Percentiles rank a stretch among this genome's conserved stretches.
Evolutionary conservation across 164 flowering plant genomes (phyloP).

Genomic region (Platanus orientalis): DNA sequence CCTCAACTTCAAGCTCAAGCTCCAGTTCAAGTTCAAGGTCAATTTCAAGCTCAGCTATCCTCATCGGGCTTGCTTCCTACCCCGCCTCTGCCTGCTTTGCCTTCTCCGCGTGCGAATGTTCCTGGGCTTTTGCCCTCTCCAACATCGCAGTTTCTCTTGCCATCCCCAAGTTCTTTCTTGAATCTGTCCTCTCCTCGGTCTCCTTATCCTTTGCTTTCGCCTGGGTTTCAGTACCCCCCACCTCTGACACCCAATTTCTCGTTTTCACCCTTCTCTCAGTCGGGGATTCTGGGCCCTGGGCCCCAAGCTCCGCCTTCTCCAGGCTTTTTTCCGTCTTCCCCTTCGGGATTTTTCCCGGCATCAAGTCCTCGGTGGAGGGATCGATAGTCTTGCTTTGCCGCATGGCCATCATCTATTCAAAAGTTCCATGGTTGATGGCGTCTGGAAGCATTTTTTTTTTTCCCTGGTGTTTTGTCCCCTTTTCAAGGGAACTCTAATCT

Average conservation of each 20-base stretch:
- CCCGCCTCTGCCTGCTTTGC: too few species aligned
- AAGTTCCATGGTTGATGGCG: slow-evolving; percentile 2
- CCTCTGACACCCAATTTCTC: slow-evolving; percentile 67
- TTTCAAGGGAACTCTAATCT: slow-evolving; percentile 12
- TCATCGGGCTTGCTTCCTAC: slow-evolving; percentile 56
- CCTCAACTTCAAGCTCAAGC: too few species aligned
- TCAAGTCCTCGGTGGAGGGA: slow-evolving; percentile 89
- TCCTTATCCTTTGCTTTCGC: slow-evolving; percentile 78
- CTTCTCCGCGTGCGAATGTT: slow-evolving; percentile 50
- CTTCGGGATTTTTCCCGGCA: slow-evolving; percentile 68
- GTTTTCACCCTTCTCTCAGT: slow-evolving; percentile 49
- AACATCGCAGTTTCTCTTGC: slow-evolving; percentile 66
- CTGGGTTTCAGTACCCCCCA: slow-evolving; percentile 67
- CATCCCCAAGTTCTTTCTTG: slow-evolving; percentile 70
- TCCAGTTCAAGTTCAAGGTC: background rate
- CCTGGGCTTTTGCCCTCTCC: slow-evolving; percentile 81
- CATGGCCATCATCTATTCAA: slow-evolving; percentile 1
- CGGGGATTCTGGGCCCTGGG: slow-evolving; percentile 92
- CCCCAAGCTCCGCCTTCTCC: slow-evolving; percentile 87
- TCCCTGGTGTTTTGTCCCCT: background rate
- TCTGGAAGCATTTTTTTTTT: slow-evolving; percentile 6
- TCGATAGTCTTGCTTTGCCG: slow-evolving; percentile 21
- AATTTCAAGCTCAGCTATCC: slow-evolving; percentile 18
- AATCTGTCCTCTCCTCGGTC: slow-evolving; percentile 52
- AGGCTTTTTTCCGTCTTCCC: slow-evolving; percentile 70